phyloP scores from a whole-genome alignment of 345 rosid species.

The Cardamine occulta region DNA sequence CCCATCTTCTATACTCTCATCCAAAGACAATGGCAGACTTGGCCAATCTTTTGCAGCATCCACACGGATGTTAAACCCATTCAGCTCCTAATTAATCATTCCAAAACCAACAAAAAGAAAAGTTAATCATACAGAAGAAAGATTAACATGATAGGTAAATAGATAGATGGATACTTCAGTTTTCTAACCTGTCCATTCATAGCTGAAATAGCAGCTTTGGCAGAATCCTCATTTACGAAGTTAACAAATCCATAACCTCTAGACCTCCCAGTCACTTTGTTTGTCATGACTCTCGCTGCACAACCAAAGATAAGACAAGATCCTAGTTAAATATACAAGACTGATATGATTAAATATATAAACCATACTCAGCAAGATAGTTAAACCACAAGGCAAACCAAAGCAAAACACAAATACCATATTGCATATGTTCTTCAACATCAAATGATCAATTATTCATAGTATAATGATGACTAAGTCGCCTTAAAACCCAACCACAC shows the following conservation, averaged over 20 bases:
- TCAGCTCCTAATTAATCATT: conserved; percentile 53
- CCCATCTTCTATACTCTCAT: conserved; percentile 32
- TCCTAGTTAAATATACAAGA: not conserved
- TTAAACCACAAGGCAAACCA: not conserved
- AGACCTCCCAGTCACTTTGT: conserved; percentile 70
- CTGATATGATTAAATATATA: not conserved
- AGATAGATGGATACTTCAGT: not conserved
- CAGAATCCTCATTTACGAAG: conserved; percentile 52
- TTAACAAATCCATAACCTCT: conserved; percentile 76
- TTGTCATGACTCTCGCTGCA: conserved; percentile 63
- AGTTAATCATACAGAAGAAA: not conserved
- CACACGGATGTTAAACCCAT: conserved; percentile 64
- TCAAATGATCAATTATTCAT: conserved; percentile 4
- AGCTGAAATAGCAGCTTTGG: conserved; percentile 61
- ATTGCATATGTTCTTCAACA: conserved; percentile 15
- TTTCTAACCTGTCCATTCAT: conserved; percentile 76
- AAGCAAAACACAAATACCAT: conserved; percentile 4
- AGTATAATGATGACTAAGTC: conserved; percentile 1
- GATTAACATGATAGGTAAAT: not conserved
- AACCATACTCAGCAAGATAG: not conserved
- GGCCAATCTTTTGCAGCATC: conserved; percentile 56
- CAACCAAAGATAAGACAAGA: conserved; percentile 3
- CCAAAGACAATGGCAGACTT: conserved; percentile 40
- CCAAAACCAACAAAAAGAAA: conserved; percentile 9
- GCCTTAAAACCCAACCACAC: not conserved